Conservation (phyloP, 2,329 filamentous ascomycete genomes). For the Talaromyces islandicus region DNA sequence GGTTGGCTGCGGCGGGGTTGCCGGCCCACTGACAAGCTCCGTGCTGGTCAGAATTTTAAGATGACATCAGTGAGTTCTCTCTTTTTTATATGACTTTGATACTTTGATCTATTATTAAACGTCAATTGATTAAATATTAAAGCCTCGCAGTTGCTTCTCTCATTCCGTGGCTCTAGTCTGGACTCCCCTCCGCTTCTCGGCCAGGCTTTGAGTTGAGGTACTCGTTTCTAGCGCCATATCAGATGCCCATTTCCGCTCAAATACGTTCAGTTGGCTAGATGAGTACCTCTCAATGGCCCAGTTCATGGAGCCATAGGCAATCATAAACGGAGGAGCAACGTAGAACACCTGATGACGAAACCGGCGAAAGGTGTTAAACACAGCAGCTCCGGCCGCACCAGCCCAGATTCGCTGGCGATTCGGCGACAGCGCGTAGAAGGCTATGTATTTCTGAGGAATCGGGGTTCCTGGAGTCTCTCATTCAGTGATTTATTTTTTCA, state of each 20-base stretch:
- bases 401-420: slow-evolving; percentile 89
- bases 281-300: slow-evolving; percentile 88
- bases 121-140: background rate
- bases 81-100: background rate
- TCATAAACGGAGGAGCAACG: slow-evolving; percentile 71
- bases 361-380: slow-evolving; percentile 95
- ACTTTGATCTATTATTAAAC: background rate
- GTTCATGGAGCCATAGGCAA: slow-evolving; percentile 75
- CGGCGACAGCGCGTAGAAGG: slow-evolving; percentile 68
- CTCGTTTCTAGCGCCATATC: slow-evolving; percentile 37
- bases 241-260: slow-evolving; percentile 25
- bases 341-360: slow-evolving; percentile 83
- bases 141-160: background rate
- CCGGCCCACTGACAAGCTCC: background rate
- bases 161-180: slow-evolving; percentile 19
- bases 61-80: background rate
- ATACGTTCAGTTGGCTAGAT: background rate
- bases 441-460: slow-evolving; percentile 54
- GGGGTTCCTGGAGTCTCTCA: slow-evolving; percentile 22
- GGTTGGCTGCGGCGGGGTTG: slow-evolving; percentile 6
- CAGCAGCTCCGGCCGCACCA: slow-evolving; percentile 67
- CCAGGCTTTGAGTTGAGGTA: slow-evolving; percentile 48
- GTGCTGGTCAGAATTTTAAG: background rate
- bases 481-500: background rate
- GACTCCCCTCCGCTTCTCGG: slow-evolving; percentile 26